Conservation (phyloP, 495 filamentous ascomycete genomes). For the Stereocaulon alpinum region DNA sequence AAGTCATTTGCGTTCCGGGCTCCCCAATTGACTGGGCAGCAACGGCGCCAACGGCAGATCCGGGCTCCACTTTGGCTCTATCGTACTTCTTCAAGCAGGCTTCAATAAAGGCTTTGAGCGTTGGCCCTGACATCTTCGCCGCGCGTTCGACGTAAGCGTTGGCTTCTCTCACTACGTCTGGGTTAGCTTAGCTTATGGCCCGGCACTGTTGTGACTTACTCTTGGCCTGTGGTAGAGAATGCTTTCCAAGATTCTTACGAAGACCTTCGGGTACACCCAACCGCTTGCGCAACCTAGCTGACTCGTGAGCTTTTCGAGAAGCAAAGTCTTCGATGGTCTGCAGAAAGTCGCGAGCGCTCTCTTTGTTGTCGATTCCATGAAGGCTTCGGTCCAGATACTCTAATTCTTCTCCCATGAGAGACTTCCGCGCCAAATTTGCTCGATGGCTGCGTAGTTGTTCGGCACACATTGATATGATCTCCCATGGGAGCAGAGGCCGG, state of each 20-base stretch:
- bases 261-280: constrained; percentile 11
- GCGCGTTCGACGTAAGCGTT: constrained; percentile 48
- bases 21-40: constrained; percentile 98
- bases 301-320: constrained; percentile 40
- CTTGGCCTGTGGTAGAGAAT: constrained; percentile 1
- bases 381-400: constrained; percentile 55
- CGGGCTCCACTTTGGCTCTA: constrained; percentile 80
- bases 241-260: constrained; percentile 6
- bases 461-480: constrained; percentile 57
- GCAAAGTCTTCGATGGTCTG: constrained; percentile 65
- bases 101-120: constrained; percentile 64
- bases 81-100: constrained; percentile 82
- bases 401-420: constrained; percentile 40
- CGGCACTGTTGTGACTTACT: constrained; percentile 12
- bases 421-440: constrained; percentile 50
- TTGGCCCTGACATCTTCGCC: constrained; percentile 66
- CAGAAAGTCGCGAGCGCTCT: constrained; percentile 75
- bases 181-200: constrained; percentile 10
- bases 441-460: constrained; percentile 55
- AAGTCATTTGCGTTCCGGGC: constrained; percentile 96
- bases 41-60: constrained; percentile 94
- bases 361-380: constrained; percentile 67
- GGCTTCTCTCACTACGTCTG: constrained; percentile 14
- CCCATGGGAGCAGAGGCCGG: constrained; percentile 54
- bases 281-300: constrained; percentile 40